Evolutionary conservation across 768 basidiomycete genomes (phyloP), one percentile per base, ranked within the genome.

Genomic region (Saitozyma sp.): DNA sequence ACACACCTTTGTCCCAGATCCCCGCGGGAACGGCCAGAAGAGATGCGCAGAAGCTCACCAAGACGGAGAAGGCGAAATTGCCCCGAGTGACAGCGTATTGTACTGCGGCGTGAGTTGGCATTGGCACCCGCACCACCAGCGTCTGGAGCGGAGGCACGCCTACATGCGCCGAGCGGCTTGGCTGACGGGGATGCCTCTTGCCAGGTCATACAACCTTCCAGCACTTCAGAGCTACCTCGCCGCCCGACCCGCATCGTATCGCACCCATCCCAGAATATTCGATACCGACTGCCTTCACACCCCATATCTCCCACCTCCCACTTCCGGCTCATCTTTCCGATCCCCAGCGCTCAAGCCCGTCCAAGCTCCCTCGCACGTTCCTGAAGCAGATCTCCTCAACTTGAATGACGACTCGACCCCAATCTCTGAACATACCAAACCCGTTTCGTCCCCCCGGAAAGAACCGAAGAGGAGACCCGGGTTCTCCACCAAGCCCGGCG

Each of bases 81-180:
- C 93, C 93, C 40, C 82, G 94, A 70, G 94, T 94, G n/a, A 96
- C 94, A 2, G 94, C 93, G 6, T 96, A 95, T 79, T 92, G 93
- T 50, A 96, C 92, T 14, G 91, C 93, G 40, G 88, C 85, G 93
- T 93, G 79, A 69, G 83, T 81, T 29, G 10, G 8, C 4, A n/a
- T 3, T 6, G 48, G 39, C 20, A 10, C 29, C 29, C 29, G 29
- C 11, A 59, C 8, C n/a, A n/a, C n/a, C n/a, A n/a, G n/a, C n/a
- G n/a, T n/a, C n/a, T n/a, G n/a, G n/a, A n/a, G n/a, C n/a, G n/a
- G n/a, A n/a, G n/a, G n/a, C n/a, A n/a, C n/a, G n/a, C n/a, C n/a
- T n/a, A 38, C 50, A 19, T 6, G 39, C 38, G 7, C 14, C 29
- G 7, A 11, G 45, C 45, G 45, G 2, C 29, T 29, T 29, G n/a